These are phyloP conservation scores for Botrytis fabae DNA, from an alignment of 2,329 filamentous ascomycete species.

Conservation along the genomic window DNA sequence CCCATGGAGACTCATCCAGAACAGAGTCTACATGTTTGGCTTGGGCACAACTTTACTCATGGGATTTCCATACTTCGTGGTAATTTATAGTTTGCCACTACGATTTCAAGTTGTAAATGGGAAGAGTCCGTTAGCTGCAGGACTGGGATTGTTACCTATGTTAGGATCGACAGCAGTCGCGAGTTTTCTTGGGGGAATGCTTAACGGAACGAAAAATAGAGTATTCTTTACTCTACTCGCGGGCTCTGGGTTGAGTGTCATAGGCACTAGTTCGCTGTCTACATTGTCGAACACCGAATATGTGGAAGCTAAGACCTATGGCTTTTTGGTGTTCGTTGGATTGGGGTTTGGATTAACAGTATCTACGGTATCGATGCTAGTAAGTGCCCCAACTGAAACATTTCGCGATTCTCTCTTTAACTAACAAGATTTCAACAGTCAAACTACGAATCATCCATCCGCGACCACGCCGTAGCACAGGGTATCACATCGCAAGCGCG, in stretches of 20 bases:
- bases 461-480: background rate
- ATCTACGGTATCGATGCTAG: background rate
- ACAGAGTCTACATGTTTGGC: constrained; percentile 29
- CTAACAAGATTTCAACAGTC: background rate
- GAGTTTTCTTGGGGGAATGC: background rate
- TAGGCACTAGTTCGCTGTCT: background rate
- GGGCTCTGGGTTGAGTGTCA: background rate
- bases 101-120: constrained; percentile 60
- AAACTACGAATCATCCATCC: background rate
- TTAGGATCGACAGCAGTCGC: constrained; percentile 57
- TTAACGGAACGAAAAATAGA: background rate
- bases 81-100: constrained; percentile 60
- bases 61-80: constrained; percentile 57
- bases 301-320: background rate
- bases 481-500: background rate
- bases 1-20: constrained; percentile 28
- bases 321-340: background rate
- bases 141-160: constrained; percentile 59
- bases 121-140: constrained; percentile 54
- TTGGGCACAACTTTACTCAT: constrained; percentile 53
- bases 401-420: accelerated
- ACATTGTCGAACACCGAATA: background rate
- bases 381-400: background rate
- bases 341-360: background rate
- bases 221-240: background rate